Conservation (phyloP, 1,284 basidiomycete species). For the Cryptococcus maquisensis region DNA sequence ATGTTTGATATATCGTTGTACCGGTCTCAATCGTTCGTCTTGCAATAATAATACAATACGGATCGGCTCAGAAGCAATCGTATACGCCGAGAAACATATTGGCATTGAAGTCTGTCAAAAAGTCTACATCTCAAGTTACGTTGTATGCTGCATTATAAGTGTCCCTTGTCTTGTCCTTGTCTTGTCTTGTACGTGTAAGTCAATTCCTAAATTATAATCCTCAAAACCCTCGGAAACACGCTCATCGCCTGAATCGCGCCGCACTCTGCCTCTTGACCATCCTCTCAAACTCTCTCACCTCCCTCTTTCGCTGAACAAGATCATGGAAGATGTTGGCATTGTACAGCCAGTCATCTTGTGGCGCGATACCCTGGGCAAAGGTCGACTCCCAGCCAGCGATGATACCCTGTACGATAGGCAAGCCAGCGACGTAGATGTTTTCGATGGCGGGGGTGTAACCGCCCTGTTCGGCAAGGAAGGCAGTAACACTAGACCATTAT, state of each 20-base stretch:
- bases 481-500: constrained; percentile 13
- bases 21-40: no score
- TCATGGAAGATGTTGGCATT: constrained; percentile 29
- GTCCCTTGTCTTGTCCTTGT: no score
- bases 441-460: constrained; percentile 36
- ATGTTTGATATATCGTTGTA: no score
- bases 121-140: no score
- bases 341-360: constrained; percentile 30
- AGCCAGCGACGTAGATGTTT: constrained; percentile 39
- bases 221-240: neutral
- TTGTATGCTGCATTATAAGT: neutral
- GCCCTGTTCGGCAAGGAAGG: constrained; percentile 37
- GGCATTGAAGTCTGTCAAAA: neutral
- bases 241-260: constrained; percentile 1
- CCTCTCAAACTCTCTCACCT: constrained; percentile 11
- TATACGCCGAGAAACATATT: neutral
- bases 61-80: neutral
- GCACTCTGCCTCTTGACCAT: constrained; percentile 4
- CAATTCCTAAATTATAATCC: neutral
- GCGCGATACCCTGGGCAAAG: constrained; percentile 28
- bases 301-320: constrained; percentile 16
- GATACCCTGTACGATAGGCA: constrained; percentile 39
- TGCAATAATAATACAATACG: neutral
- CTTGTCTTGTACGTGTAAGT: no score
- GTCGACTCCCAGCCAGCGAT: constrained; percentile 31